Evolutionary conservation across 2,329 filamentous ascomycete species (phyloP), one percentile per base, ranked within the genome.

Genomic region (Penicillium sp.): DNA sequence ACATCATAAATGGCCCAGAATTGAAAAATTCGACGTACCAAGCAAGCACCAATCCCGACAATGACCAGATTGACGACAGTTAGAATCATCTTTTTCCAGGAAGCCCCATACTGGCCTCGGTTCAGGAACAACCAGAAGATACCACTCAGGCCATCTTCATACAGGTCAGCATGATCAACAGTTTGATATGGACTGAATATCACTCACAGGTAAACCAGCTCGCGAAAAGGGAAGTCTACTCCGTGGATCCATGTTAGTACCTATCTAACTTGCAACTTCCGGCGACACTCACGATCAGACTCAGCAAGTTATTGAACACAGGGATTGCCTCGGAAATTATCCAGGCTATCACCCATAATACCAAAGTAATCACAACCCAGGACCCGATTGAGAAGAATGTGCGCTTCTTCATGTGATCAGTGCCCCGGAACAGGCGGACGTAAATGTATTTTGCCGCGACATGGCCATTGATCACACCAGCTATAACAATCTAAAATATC

Each of bases 271-370:
- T 19, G 9, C 13, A 17, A 3, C 9, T 12, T 7, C 19, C 4
- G 0, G 8, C 15, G 4, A 46, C 10, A 50, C 52, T 38, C 59
- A 63, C 53, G 56, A 85, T 77, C 28, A 87, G 68, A 3, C 77
- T 78, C 15, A 87, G 68, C 7, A 87, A 69, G 38, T 80, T 73
- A 57, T 79, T 80, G 70, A 87, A 88, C 39, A 81, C 77, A 1
- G 84, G 84, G 3, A 87, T 81, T 0, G 80, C 79, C 63, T 84
- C 79, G 5, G 84, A 81, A 50, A 88, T 81, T 44, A 87, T 61
- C 73, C 80, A 84, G 1, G 81, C 79, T 15, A 84, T 54, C 3
- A 78, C 56, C 78, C 82, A 85, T 19, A 79, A 64, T 9, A 60
- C 62, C 0, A 75, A 61, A 2, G 77, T 75, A 28, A 87, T 77